Evolutionary conservation across 2,329 filamentous ascomycete species (phyloP), one percentile per base, ranked within the genome.

Genomic region (Neurospora sp.): DNA sequence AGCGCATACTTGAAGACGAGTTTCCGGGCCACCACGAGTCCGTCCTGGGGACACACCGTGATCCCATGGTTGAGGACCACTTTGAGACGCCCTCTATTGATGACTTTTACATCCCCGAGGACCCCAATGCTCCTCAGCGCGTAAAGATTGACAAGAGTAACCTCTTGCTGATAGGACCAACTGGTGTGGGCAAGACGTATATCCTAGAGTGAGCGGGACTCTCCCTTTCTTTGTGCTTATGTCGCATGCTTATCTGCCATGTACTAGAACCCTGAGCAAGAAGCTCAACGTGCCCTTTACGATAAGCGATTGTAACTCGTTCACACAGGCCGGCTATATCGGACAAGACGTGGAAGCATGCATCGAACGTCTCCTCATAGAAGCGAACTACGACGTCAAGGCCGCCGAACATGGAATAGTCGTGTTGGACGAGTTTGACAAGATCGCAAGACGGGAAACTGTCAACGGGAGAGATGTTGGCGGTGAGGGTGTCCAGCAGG

Each of bases 271-370:
- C 0, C 83, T 98, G 46, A 96, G 95, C 74, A 91, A 93, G 76
- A 91, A 96, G 68, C 87, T 99, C n/a, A 95, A 96, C 72, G 93
- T 98, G 0, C 96, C 96, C 0, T 97, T 97, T 77, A 93, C 92
- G 72, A 97, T 97, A 80, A 95, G 93, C 72, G 95, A 98, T 80
- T 98, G 95, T 80, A 97, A 96, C 68, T 92, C 94, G 6, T 93
- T 98, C 73, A 98, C 95, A 0, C 95, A 97, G 81, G 95, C 95
- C 4, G 95, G 96, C 36, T 99, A 99, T 76, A 97, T 99, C 74
- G 96, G 96, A 38, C 95, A 98, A 78, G 96, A 99, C 78, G 95
- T 95, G n/a, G 96, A 99, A 78, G 90, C 93, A 0, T 97, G 95
- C 76, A 93, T 99, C 52, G 93, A 97, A 77, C 87, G 96, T 66